These are phyloP conservation scores for Cardamine occulta DNA, from an alignment of 345 rosid species.

Conservation along the genomic window DNA sequence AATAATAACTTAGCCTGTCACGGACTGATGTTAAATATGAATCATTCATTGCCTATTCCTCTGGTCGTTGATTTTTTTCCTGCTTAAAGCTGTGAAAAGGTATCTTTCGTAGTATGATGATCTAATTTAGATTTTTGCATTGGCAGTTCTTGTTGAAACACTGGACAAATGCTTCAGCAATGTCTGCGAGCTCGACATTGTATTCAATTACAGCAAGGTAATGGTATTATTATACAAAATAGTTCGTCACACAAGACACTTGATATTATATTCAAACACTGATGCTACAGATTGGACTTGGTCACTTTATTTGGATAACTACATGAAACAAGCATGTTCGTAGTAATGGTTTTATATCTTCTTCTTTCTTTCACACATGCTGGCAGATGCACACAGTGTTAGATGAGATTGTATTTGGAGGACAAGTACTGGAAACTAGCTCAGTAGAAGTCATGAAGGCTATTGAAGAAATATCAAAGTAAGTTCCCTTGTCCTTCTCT, in stretches of 20 bases:
- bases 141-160: constrained; percentile 92
- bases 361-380: constrained; percentile 11
- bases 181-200: constrained; percentile 89
- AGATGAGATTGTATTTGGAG: constrained; percentile 90
- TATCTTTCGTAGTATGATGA: constrained; percentile 21
- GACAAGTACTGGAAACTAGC: constrained; percentile 92
- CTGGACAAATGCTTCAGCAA: constrained; percentile 98
- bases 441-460: constrained; percentile 78
- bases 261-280: not conserved
- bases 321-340: not conserved
- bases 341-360: not conserved
- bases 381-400: constrained; percentile 77
- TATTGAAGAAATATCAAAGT: constrained; percentile 90
- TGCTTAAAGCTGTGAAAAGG: not conserved
- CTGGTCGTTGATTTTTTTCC: not conserved
- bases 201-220: constrained; percentile 92
- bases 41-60: not conserved
- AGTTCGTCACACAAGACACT: not conserved
- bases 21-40: not conserved
- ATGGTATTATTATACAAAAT: not conserved
- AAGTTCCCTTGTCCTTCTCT: constrained; percentile 37
- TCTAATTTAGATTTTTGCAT: constrained; percentile 32
- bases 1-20: not conserved
- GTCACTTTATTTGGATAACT: not conserved
- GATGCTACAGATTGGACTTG: not conserved